phyloP scores from a whole-genome alignment of 108 stramenopile species.

The Cyclotella atomus region DNA sequence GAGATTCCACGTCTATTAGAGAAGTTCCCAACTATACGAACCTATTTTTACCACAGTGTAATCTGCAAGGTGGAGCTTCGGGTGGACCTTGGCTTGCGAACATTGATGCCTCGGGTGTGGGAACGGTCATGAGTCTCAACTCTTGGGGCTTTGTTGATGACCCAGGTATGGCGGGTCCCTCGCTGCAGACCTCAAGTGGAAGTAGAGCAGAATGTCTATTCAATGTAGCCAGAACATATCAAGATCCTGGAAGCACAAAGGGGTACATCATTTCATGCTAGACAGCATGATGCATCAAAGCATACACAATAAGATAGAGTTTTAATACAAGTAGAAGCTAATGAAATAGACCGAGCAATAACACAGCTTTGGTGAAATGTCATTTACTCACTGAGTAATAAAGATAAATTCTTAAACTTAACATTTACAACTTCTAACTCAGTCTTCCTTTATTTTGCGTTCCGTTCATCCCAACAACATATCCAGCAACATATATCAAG shows the following conservation, averaged over 20 bases:
- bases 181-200: slow-evolving; percentile 24
- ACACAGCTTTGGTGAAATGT: too few relatives aligned
- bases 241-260: slow-evolving; percentile 23
- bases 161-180: slow-evolving; percentile 32
- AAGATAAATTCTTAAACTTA: too few relatives aligned
- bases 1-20: background rate
- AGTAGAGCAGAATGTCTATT: slow-evolving; percentile 35
- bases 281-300: too few relatives aligned
- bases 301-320: too few relatives aligned
- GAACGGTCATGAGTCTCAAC: slow-evolving; percentile 26
- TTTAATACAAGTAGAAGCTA: background rate
- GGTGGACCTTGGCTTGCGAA: slow-evolving; percentile 29
- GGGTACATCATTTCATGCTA: slow-evolving; percentile 13
- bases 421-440: too few relatives aligned
- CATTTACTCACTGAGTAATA: too few relatives aligned
- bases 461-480: too few relatives aligned
- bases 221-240: slow-evolving; percentile 14
- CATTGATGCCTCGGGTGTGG: slow-evolving; percentile 17
- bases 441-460: too few relatives aligned
- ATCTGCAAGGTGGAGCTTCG: slow-evolving; percentile 25
- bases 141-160: slow-evolving; percentile 34
- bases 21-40: slow-evolving; percentile 29
- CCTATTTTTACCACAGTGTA: slow-evolving; percentile 21
- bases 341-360: background rate
- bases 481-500: too few relatives aligned